Evolutionary conservation across 352 stramenopile species (phyloP).

Genomic region (Pythium utonaiense): DNA sequence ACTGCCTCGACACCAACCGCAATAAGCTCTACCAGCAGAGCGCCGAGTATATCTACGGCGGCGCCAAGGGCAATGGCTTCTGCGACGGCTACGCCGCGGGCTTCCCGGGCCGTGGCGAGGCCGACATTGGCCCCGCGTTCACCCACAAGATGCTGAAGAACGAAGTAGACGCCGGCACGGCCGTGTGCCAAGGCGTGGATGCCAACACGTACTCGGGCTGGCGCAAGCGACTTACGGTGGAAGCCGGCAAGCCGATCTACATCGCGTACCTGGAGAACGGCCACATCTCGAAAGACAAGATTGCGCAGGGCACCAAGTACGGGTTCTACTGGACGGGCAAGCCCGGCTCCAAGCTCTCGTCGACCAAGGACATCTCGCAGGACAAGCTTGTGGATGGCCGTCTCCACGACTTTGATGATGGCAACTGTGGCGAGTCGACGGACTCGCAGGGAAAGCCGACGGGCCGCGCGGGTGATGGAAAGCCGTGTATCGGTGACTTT

Average conservation of each 20-base stretch:
- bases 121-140: conserved; percentile 47
- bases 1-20: conserved; percentile 56
- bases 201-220: conserved; percentile 57
- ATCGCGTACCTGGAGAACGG: conserved; percentile 57
- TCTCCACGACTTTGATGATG: conserved; percentile 50
- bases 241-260: conserved; percentile 38
- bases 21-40: conserved; percentile 64
- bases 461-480: conserved; percentile 53
- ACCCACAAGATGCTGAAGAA: conserved; percentile 75
- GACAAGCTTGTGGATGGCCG: conserved; percentile 47
- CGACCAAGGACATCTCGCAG: conserved; percentile 45
- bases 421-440: conserved; percentile 53
- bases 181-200: conserved; percentile 43
- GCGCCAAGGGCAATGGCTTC: conserved; percentile 55
- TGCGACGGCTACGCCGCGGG: conserved; percentile 65
- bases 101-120: conserved; percentile 51
- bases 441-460: conserved; percentile 39
- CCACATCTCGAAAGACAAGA: conserved; percentile 71
- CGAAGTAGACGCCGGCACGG: conserved; percentile 41
- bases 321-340: conserved; percentile 65
- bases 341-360: conserved; percentile 29
- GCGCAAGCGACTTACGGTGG: conserved; percentile 43
- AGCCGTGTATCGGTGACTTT: conserved; percentile 58
- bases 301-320: conserved; percentile 49
- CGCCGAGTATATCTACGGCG: conserved; percentile 61